phyloP scores from a whole-genome alignment of 257 asterid species.

The Penstemon newberryi region DNA sequence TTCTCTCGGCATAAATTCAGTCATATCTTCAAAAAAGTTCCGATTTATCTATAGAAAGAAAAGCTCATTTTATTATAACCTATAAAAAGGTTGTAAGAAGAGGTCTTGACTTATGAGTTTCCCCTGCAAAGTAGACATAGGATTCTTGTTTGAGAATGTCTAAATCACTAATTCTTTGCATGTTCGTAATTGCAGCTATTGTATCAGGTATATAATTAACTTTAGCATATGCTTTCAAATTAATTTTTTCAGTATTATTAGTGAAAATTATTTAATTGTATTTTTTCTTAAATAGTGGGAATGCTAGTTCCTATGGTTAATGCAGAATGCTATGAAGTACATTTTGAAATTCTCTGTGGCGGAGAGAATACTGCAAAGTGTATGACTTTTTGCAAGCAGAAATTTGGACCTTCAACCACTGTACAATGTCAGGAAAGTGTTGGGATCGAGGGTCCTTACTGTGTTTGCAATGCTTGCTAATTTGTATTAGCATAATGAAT shows the following conservation, averaged over 20 bases:
- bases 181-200: constrained; percentile 11
- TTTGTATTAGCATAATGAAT: no score
- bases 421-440: constrained; percentile 24
- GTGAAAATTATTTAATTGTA: no score
- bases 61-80: no score
- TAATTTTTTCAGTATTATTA: neutral
- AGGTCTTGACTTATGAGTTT: no score
- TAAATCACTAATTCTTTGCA: constrained; percentile 20
- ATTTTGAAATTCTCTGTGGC: constrained; percentile 30
- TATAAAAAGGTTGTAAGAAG: no score
- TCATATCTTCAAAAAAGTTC: no score
- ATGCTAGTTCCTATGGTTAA: neutral
- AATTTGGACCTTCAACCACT: constrained; percentile 28
- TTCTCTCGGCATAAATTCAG: no score
- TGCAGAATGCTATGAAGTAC: constrained; percentile 33
- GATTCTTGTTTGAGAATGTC: constrained; percentile 18
- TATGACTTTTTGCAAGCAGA: constrained; percentile 29
- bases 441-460: constrained; percentile 26
- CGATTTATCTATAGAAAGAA: no score
- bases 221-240: neutral
- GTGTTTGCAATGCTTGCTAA: constrained; percentile 35
- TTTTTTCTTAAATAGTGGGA: constrained; percentile 19
- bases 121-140: no score
- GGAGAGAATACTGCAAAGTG: neutral
- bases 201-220: constrained; percentile 24